These are phyloP conservation scores for Dunaliella sp. DNA, from an alignment of 139 green algal genomes.

Conservation along the genomic window DNA sequence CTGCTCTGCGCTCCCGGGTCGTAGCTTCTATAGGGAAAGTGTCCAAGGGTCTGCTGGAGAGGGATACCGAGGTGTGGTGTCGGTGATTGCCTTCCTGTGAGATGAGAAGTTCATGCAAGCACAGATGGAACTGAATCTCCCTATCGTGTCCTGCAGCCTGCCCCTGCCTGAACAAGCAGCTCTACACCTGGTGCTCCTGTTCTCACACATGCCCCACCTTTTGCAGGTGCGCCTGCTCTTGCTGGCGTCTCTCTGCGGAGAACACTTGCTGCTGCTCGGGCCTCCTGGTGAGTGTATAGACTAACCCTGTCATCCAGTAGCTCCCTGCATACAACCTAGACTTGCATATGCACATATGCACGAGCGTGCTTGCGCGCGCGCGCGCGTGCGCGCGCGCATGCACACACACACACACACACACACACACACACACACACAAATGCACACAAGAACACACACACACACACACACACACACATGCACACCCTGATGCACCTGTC, in stretches of 20 bases:
- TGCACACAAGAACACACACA: too few species aligned
- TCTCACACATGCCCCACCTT: not conserved
- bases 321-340: too few species aligned
- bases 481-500: too few species aligned
- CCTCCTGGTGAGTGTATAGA: conserved; percentile 44
- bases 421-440: too few species aligned
- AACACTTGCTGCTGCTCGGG: conserved; percentile 88
- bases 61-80: conserved; percentile 75
- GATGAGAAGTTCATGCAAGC: not conserved
- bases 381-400: too few species aligned
- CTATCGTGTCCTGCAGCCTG: not conserved
- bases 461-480: too few species aligned
- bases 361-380: too few species aligned
- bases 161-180: not conserved
- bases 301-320: too few species aligned
- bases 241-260: conserved; percentile 81
- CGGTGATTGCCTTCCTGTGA: not conserved
- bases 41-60: conserved; percentile 73
- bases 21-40: conserved; percentile 53
- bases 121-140: not conserved
- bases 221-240: conserved; percentile 79
- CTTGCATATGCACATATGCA: too few species aligned
- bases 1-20: conserved; percentile 49
- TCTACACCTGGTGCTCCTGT: not conserved
- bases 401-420: too few species aligned